Evolutionary conservation across 2,329 filamentous ascomycete species (phyloP).

Genomic region (Aspergillus transmontanensis): DNA sequence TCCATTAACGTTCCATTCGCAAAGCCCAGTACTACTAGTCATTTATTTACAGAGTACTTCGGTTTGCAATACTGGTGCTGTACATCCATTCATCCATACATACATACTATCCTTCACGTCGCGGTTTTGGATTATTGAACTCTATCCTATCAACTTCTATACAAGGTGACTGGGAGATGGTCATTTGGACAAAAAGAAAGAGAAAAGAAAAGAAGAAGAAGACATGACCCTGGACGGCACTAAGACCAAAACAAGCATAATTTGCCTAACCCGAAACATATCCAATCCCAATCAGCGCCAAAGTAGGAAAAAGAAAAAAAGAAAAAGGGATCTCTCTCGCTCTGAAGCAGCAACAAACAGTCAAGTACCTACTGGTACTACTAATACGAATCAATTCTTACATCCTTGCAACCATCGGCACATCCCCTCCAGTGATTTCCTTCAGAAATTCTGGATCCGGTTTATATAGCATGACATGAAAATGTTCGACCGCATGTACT

Average conservation of each 20-base stretch:
- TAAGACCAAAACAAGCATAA: neutral
- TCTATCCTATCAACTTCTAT: neutral
- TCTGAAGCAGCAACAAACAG: neutral
- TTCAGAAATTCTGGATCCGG: constrained; percentile 70
- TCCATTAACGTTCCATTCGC: neutral
- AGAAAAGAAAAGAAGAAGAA: neutral
- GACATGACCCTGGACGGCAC: neutral
- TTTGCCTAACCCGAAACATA: neutral
- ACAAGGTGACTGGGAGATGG: neutral
- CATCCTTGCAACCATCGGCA: constrained; percentile 61
- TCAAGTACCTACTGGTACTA: neutral
- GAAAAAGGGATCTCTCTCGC: neutral
- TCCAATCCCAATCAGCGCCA: neutral
- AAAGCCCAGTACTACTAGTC: too few species aligned
- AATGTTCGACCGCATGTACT: constrained; percentile 85
- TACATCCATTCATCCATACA: too few species aligned
- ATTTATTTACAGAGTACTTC: neutral
- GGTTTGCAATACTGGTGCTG: neutral
- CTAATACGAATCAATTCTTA: neutral
- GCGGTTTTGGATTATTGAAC: neutral
- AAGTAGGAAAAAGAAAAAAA: neutral
- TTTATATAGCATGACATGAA: constrained; percentile 88
- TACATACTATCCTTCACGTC: neutral
- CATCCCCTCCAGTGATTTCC: constrained; percentile 72
- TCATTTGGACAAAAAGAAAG: neutral